Conservation (phyloP, 2,329 filamentous ascomycete genomes). For the Grosmannia serpens region DNA sequence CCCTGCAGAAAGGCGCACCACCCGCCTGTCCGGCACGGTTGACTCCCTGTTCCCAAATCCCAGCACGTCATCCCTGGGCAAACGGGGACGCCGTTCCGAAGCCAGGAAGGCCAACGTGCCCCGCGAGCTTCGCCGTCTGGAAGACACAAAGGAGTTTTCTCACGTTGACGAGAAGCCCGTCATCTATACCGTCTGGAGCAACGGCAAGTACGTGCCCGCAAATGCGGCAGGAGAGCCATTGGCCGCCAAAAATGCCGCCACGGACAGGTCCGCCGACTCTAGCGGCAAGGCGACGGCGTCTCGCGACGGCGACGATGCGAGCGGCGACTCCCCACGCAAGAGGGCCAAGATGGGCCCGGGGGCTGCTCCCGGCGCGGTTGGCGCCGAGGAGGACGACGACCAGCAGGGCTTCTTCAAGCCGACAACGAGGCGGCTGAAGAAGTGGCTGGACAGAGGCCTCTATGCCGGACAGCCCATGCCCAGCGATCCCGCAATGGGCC, state of each 20-base stretch:
- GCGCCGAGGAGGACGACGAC: conserved; percentile 14
- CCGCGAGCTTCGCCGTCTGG: conserved; percentile 47
- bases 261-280: background rate
- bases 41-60: conserved; percentile 26
- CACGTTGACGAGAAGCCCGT: conserved; percentile 48
- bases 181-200: conserved; percentile 49
- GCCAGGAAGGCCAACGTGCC: background rate
- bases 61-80: conserved; percentile 41
- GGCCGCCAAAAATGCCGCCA: conserved; percentile 14
- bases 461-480: conserved; percentile 69
- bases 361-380: background rate
- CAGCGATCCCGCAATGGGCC: conserved; percentile 32
- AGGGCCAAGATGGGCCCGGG: conserved; percentile 14
- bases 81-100: conserved; percentile 43
- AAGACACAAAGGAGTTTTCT: conserved; percentile 51
- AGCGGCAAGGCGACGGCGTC: background rate
- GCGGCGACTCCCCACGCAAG: conserved; percentile 14
- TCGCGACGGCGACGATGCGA: conserved; percentile 12
- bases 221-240: conserved; percentile 26
- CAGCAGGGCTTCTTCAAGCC: conserved; percentile 21
- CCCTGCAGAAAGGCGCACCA: conserved; percentile 22
- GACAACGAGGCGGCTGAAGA: conserved; percentile 44
- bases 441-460: conserved; percentile 71
- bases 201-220: conserved; percentile 45
- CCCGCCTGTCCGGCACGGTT: conserved; percentile 29